Conservation (phyloP, 768 basidiomycete genomes). For the Suillus clintonianus region DNA sequence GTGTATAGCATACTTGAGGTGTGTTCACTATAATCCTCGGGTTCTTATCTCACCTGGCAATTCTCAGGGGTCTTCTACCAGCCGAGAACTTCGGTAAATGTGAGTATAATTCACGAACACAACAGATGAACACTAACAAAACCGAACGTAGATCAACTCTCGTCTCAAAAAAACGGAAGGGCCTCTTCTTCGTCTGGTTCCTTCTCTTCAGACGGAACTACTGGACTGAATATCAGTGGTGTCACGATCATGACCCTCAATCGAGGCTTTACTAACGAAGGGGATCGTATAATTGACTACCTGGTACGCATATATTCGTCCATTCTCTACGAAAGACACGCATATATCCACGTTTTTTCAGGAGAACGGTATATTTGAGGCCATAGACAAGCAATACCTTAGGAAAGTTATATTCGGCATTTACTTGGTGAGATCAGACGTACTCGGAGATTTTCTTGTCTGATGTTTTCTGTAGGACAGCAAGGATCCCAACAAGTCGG, state of each 20-base stretch:
- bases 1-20: constrained; percentile 79
- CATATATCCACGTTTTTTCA: constrained; percentile 29
- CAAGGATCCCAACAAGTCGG: constrained; percentile 82
- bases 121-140: background rate
- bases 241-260: constrained; percentile 76
- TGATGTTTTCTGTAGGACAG: constrained; percentile 54
- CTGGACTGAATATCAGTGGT: constrained; percentile 51
- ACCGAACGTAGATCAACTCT: constrained; percentile 25
- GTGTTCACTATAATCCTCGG: background rate
- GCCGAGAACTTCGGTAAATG: constrained; percentile 79
- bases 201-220: constrained; percentile 39
- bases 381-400: constrained; percentile 81
- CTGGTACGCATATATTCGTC: constrained; percentile 50
- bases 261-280: constrained; percentile 80
- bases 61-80: constrained; percentile 67
- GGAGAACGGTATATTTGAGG: constrained; percentile 89
- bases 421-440: constrained; percentile 59
- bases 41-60: constrained; percentile 8
- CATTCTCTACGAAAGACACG: constrained; percentile 10
- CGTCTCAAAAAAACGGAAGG: constrained; percentile 30
- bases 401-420: constrained; percentile 85
- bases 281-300: constrained; percentile 79
- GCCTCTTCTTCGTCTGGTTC: constrained; percentile 34
- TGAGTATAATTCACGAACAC: constrained; percentile 24
- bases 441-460: background rate